Conservation (phyloP, 768 basidiomycete genomes). For the Mycena latifolia region DNA sequence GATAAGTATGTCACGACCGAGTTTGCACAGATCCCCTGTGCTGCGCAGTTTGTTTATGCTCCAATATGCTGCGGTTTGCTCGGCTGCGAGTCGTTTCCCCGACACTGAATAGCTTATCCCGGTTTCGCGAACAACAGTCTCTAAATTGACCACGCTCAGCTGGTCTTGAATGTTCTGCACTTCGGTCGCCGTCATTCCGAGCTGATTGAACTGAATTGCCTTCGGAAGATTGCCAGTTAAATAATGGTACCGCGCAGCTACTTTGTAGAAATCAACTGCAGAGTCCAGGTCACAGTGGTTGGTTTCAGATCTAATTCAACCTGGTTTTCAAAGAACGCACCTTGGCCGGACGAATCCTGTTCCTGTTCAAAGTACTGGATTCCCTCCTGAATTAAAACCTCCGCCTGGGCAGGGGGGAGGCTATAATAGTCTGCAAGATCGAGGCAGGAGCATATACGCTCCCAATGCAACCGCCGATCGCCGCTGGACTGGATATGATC, state of each 20-base stretch:
- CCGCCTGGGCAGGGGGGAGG: background rate
- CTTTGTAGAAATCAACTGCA: background rate
- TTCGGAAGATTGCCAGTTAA: slow-evolving; percentile 3
- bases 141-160: background rate
- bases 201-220: background rate
- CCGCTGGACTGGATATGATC: background rate
- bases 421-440: slow-evolving; percentile 4
- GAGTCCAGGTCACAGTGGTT: no score
- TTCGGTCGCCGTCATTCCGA: slow-evolving; percentile 6
- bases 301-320: no score
- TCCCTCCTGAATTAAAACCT: background rate
- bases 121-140: background rate
- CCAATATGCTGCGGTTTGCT: background rate
- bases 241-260: slow-evolving; percentile 7
- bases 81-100: slow-evolving; percentile 2
- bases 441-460: slow-evolving; percentile 7
- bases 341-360: background rate
- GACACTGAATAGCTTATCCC: background rate
- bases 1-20: background rate
- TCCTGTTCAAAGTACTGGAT: background rate
- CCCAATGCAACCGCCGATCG: slow-evolving; percentile 1
- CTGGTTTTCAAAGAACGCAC: no score
- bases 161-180: background rate
- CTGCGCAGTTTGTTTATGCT: background rate
- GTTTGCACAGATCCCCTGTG: slow-evolving; percentile 9